phyloP scores from a whole-genome alignment of 371 early-diverging fungal species.

The Apophysomyces variabilis region DNA sequence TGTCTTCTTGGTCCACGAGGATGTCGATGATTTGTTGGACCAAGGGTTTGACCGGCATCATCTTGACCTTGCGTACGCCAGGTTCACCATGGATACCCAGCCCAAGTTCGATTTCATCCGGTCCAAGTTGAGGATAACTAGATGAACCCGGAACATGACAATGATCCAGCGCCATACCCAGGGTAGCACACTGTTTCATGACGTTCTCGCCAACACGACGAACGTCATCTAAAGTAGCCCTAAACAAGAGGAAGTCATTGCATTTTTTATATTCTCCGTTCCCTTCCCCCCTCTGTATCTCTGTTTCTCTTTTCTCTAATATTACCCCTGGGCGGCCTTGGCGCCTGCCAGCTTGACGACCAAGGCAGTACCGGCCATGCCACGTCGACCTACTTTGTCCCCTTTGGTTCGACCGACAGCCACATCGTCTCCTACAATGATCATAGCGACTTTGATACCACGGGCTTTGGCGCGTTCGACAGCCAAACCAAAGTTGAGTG shows the following conservation, averaged over 20 bases:
- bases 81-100: constrained; percentile 83
- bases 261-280: too few relatives aligned
- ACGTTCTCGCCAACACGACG: constrained; percentile 55
- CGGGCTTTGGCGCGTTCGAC: constrained; percentile 78
- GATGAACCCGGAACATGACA: constrained; percentile 73
- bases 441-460: constrained; percentile 68
- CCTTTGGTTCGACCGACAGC: constrained; percentile 70
- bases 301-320: not conserved
- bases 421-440: constrained; percentile 83
- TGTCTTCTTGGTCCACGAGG: constrained; percentile 54
- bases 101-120: constrained; percentile 71
- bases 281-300: not conserved
- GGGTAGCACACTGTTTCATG: constrained; percentile 66
- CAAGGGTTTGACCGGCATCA: constrained; percentile 55
- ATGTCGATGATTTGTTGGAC: constrained; percentile 58
- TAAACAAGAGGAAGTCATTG: not conserved
- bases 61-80: constrained; percentile 59
- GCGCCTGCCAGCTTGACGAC: constrained; percentile 82
- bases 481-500: constrained; percentile 81
- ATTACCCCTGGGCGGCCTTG: constrained; percentile 60
- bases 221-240: constrained; percentile 64
- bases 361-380: constrained; percentile 79
- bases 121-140: constrained; percentile 23
- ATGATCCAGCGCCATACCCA: constrained; percentile 78
- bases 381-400: constrained; percentile 76